Base-by-base conservation (phyloP, 768 basidiomycete species). In the Chalciporus pseudorubinellus region DNA sequence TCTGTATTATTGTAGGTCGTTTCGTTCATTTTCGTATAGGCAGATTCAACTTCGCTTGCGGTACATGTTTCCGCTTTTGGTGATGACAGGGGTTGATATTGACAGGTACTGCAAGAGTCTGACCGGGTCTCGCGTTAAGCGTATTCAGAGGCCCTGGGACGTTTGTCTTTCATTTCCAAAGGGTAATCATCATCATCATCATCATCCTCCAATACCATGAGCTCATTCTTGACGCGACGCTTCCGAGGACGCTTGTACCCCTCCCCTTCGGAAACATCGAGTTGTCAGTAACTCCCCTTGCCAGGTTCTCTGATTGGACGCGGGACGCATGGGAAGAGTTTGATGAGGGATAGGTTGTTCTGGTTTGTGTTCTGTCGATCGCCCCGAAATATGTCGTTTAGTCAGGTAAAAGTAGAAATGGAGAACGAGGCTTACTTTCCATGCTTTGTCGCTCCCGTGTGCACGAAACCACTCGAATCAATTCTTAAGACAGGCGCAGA, bases 241-340 rank as follows among this genome's bases (percentile, higher is more conserved):
- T 81, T 82, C 46, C 85, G 77, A 5, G 69, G 60, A 28, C 83
- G 82, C 56, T 84, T 85, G 65, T 82, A 80, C 2, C 84, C 84
- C 48, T 82, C 78, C 4, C 82, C 82, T 11, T 70, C 65, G 1
- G 77, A 75, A 50, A 78, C 62, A 51, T 86, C 82, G 49, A 82
- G 60, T 38, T 63, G 65, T 86, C 85, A 87, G 57, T 87, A 87
- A 34, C 71, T 77, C 1, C 86, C 86, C 55, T 87, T 87, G 0
- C 86, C 85, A 0, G 84, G 84, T 58, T 87, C 84, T 0, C 80
- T 83, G 48, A 85, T 79, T 0, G 84, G 82, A 11, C 85, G 76
- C 1, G 73, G 70, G 1, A 75, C 69, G 18, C 75, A 72, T 16
- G 66, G 60, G 66, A 89, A 89, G n/a, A 80, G 75, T 39, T 79